A percentile compares a stretch with the other conserved stretches of the same genome.
Conservation (phyloP, 2,329 filamentous ascomycete species). For the Colletotrichum musicola region DNA sequence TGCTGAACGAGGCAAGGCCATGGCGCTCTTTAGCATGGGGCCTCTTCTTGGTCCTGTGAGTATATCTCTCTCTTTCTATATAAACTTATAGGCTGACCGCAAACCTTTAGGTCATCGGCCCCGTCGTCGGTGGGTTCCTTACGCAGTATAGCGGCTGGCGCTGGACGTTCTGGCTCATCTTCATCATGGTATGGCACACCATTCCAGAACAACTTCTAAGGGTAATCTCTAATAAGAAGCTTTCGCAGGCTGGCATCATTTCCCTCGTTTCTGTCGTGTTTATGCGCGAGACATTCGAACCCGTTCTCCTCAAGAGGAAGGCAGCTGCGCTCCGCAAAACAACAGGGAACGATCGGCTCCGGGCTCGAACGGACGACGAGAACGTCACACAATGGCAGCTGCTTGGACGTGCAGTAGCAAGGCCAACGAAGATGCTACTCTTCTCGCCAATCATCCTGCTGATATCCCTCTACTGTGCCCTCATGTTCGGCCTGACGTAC, state of each 20-base stretch:
- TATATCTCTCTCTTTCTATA: background rate
- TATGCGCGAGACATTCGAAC: constrained; percentile 62
- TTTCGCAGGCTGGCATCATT: constrained; percentile 50
- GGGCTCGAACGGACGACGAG: constrained; percentile 61
- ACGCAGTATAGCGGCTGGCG: constrained; percentile 47
- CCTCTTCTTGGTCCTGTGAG: constrained; percentile 49
- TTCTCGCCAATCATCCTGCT: constrained; percentile 59
- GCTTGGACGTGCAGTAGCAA: constrained; percentile 58
- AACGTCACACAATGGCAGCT: constrained; percentile 53
- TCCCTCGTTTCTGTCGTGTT: constrained; percentile 52
- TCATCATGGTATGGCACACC: constrained; percentile 46
- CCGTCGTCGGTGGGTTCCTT: constrained; percentile 49
- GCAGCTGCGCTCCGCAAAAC: constrained; percentile 57
- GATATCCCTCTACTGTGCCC: constrained; percentile 54
- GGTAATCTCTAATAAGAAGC: background rate
- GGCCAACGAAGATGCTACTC: constrained; percentile 62
- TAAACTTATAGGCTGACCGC: background rate
- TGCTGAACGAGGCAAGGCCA: constrained; percentile 50
- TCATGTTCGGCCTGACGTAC: constrained; percentile 63
- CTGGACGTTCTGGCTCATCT: constrained; percentile 64
- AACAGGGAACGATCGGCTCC: constrained; percentile 65
- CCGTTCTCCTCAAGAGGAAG: constrained; percentile 59
- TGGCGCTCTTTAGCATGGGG: constrained; percentile 51
- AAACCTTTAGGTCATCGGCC: constrained; percentile 41
- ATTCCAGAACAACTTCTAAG: background rate